A percentile compares a stretch with the other conserved stretches of the same genome.
These are phyloP conservation scores for Fomitopsis palustris DNA, from an alignment of 1,284 basidiomycete species.

Conservation along the genomic window DNA sequence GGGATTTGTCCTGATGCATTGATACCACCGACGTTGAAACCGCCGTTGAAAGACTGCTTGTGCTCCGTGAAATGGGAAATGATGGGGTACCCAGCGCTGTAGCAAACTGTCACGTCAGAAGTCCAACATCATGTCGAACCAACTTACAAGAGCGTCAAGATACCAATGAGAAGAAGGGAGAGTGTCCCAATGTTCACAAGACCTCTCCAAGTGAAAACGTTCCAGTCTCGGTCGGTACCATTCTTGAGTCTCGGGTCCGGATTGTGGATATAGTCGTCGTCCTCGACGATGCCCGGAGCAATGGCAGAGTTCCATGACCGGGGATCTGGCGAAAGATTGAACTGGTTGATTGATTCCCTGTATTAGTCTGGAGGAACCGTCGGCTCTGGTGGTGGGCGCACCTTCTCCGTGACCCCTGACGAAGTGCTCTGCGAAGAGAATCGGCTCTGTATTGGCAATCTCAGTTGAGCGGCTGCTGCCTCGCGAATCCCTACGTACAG, in stretches of 20 bases:
- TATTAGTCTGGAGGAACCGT: background rate
- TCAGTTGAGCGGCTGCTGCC: background rate
- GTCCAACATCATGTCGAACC: too few relatives aligned
- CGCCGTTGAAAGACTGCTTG: slow-evolving; percentile 52
- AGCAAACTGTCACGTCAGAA: background rate
- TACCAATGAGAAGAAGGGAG: slow-evolving; percentile 53
- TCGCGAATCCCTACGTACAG: background rate
- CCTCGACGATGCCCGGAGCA: slow-evolving; percentile 52
- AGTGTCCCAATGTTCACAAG: slow-evolving; percentile 78
- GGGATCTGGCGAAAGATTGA: slow-evolving; percentile 75
- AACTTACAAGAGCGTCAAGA: slow-evolving; percentile 73
- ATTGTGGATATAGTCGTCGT: slow-evolving; percentile 74
- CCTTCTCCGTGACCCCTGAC: background rate
- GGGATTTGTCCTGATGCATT: slow-evolving; percentile 78
- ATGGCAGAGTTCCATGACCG: slow-evolving; percentile 67
- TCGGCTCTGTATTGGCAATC: background rate
- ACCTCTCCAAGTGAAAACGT: slow-evolving; percentile 73
- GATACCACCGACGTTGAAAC: slow-evolving; percentile 78
- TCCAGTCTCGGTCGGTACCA: slow-evolving; percentile 57
- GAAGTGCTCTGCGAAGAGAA: background rate
- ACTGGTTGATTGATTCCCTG: slow-evolving; percentile 37
- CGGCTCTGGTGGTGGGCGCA: background rate
- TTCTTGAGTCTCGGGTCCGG: slow-evolving; percentile 73
- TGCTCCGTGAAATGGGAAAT: slow-evolving; percentile 62
- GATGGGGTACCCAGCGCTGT: slow-evolving; percentile 79